phyloP scores from a whole-genome alignment of 176 grass and related monocot genomes.

The maize (Zea mays) region Zm-B73-REFERENCE-NAM-5.0 NC_050100.1:34581001-34581500 shows the following conservation, averaged over 20 bases:
- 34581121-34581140: conserved; percentile 50
- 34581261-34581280: neutral
- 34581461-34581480: conserved; percentile 91
- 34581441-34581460: conserved; percentile 77
- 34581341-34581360: neutral
- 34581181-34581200: neutral
- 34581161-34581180: neutral
- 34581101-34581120: conserved; percentile 18
- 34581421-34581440: conserved; percentile 76
- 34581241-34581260: neutral
- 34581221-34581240: conserved; percentile 46
- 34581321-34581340: neutral
- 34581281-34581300: neutral
- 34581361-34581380: too few relatives aligned
- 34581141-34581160: conserved; percentile 50
- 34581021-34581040: conserved; percentile 17
- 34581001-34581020: neutral
- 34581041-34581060: conserved; percentile 46
- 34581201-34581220: conserved; percentile 36
- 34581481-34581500: conserved; percentile 92
- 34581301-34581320: neutral
- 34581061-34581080: conserved; percentile 43
- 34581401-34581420: conserved; percentile 62
- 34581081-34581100: conserved; percentile 14
- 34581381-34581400: neutral